These are phyloP conservation scores for Daldinia caldariorum DNA, from an alignment of 495 filamentous ascomycete species.

Conservation along the genomic window DNA sequence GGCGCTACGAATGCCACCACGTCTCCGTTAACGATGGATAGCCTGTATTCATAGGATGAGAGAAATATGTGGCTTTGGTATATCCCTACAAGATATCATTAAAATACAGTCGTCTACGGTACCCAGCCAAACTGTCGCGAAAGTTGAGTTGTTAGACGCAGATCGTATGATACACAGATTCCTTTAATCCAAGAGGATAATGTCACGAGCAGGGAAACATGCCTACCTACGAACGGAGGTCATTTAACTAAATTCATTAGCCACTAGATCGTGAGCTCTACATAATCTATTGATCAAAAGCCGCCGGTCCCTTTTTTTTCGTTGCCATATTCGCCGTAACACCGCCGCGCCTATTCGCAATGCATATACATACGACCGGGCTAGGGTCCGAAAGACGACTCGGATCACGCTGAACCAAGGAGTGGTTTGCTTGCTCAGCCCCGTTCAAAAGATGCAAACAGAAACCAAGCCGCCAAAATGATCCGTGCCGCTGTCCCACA, in stretches of 20 bases:
- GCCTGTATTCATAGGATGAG: too few species aligned
- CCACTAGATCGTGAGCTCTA: conserved; percentile 2
- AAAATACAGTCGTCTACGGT: too few species aligned
- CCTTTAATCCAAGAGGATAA: too few species aligned
- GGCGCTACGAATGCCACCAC: too few species aligned
- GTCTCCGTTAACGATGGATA: too few species aligned
- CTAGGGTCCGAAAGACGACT: neutral
- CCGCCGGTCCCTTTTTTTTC: neutral
- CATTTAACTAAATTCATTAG: neutral
- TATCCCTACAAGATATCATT: too few species aligned
- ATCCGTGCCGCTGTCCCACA: neutral
- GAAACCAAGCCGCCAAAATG: neutral
- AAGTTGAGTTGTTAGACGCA: too few species aligned
- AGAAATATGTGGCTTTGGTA: too few species aligned
- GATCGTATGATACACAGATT: too few species aligned
- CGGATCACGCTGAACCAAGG: neutral
- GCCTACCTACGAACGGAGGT: too few species aligned
- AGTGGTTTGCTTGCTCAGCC: neutral
- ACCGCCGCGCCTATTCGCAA: conserved; percentile 1
- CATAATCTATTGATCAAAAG: neutral
- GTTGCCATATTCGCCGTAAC: neutral
- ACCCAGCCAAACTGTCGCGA: too few species aligned
- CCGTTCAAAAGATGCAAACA: neutral
- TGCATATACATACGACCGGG: neutral
- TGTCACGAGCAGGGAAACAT: too few species aligned